Evolutionary conservation across 768 basidiomycete genomes (phyloP).

Genomic region (Suillus spraguei): DNA sequence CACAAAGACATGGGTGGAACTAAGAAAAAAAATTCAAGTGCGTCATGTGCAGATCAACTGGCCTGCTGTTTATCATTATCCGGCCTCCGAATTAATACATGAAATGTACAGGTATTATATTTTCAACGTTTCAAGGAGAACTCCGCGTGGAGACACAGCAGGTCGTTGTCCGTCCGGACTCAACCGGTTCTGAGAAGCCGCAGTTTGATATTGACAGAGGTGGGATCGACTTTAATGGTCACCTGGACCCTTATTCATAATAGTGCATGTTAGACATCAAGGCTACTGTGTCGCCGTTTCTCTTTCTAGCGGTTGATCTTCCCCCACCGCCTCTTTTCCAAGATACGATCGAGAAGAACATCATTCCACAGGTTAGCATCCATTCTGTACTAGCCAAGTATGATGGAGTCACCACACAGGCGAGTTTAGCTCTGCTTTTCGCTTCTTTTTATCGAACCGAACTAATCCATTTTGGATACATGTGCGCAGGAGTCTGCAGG

Average conservation of each 20-base stretch:
- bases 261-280: conserved; percentile 70
- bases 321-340: conserved; percentile 98
- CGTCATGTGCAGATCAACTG: conserved; percentile 31
- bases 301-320: conserved; percentile 94
- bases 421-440: conserved; percentile 36
- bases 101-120: conserved; percentile 73
- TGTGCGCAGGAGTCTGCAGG: conserved; percentile 73
- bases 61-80: not conserved
- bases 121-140: conserved; percentile 93
- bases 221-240: conserved; percentile 35
- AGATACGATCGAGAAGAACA: conserved; percentile 95
- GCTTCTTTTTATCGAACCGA: conserved; percentile 12
- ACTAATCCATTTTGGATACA: conserved; percentile 12
- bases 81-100: conserved; percentile 21
- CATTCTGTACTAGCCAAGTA: conserved; percentile 91
- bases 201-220: conserved; percentile 95
- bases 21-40: conserved; percentile 90
- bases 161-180: conserved; percentile 81
- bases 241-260: conserved; percentile 23
- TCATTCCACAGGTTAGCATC: conserved; percentile 96
- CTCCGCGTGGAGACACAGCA: conserved; percentile 92
- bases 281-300: conserved; percentile 82
- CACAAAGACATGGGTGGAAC: conserved; percentile 94
- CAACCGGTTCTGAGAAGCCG: conserved; percentile 77
- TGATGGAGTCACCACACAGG: conserved; percentile 90